Base-by-base conservation (phyloP, 345 rosid species). In the Kandelia obovata region DNA sequence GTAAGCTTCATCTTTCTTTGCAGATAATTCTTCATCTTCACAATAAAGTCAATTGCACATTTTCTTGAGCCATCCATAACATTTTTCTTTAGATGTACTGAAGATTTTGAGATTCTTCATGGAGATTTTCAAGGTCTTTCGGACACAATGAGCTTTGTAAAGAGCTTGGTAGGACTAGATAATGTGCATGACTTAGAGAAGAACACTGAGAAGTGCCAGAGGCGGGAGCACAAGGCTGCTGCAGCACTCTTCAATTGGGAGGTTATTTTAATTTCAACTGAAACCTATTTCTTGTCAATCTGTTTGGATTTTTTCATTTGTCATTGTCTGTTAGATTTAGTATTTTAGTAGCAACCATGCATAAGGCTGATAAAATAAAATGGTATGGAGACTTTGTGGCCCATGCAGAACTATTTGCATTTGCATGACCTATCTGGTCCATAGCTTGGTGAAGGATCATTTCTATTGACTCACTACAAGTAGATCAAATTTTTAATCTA, bases 221-320 rank as follows among this genome's bases (percentile, higher is more conserved):
- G 84, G 85, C 87, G 98, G 74, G 99, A 95, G 71, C 84, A 55
- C 9, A 95, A 84, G 84, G 97, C 99, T 81, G 98, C 99, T 79
- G 93, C 94, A 25, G 94, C 91, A 70, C 86, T 95, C 69, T 95
- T 95, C 73, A 85, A 87, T 63, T 90, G 96, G 99, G 94, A 95
- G 99, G 98, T 95, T 70, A 60, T 59, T 65, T 21, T 74, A 60
- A 31, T 63, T 25, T 69, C 13, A 69, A 11, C 11, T 56, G 28
- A 21, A 53, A 59, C 35, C 20, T 28, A n/a, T 60, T 32, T 30
- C 53, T 26, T 32, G 32, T 58, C 23, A 5, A 69, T 52, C 69
- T 58, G 7, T 25, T 2, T 13, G 17, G 28, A 25, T 16, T 32
- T 55, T 58, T 11, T 4, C 51, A 35, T 23, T 28, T 43, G 4